A percentile compares a stretch with the other conserved stretches of the same genome.
These are phyloP conservation scores for Leccinum fibrillosum DNA, from an alignment of 768 basidiomycete genomes.

Conservation along the genomic window DNA sequence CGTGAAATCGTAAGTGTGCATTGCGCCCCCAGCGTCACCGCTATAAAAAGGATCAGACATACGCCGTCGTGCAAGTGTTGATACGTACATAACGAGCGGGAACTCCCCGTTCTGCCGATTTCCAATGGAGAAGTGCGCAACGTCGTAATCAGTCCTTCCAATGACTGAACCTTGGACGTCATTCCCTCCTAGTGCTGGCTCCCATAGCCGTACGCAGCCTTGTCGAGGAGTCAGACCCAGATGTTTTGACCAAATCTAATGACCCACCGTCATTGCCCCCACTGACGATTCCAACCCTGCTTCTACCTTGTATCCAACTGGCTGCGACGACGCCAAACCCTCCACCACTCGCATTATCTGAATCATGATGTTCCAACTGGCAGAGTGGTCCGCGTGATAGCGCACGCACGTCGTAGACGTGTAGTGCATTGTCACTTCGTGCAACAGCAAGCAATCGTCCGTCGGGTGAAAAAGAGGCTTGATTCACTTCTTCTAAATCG, in stretches of 20 bases:
- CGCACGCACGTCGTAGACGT: conserved; percentile 63
- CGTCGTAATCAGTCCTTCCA: conserved; percentile 53
- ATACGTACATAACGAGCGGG: conserved; percentile 59
- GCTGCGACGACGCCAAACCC: conserved; percentile 49
- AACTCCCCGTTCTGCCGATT: conserved; percentile 50
- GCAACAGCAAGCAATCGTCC: conserved; percentile 57
- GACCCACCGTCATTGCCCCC: conserved; percentile 63
- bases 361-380: conserved; percentile 46
- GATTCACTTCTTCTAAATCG: conserved; percentile 41
- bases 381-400: conserved; percentile 44
- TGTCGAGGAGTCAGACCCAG: conserved; percentile 6
- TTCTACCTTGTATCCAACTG: conserved; percentile 48
- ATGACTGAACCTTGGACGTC: conserved; percentile 45
- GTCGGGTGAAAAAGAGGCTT: conserved; percentile 56
- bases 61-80: background rate
- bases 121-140: conserved; percentile 58
- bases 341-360: conserved; percentile 25
- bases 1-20: conserved; percentile 42
- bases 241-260: background rate
- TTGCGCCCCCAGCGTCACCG: conserved; percentile 48
- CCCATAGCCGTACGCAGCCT: conserved; percentile 75
- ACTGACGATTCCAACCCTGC: conserved; percentile 49
- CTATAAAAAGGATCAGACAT: conserved; percentile 32
- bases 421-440: conserved; percentile 53
- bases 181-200: conserved; percentile 43